phyloP scores from a whole-genome alignment of 2,329 filamentous ascomycete genomes.

The Colletotrichum sp. region DNA sequence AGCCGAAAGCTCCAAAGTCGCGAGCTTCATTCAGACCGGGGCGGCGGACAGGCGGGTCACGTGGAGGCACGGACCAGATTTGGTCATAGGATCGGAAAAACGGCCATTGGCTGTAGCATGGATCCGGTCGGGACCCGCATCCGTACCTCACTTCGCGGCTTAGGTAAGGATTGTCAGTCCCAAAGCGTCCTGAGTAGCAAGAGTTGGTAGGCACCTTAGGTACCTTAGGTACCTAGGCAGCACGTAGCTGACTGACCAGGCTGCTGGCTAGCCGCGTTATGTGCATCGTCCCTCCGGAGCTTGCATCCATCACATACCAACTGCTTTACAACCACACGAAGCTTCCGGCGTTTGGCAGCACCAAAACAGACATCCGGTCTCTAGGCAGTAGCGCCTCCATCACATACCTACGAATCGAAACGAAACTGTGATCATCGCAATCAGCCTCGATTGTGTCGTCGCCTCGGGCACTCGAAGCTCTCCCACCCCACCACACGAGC shows the following conservation, averaged over 20 bases:
- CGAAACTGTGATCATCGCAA: background rate
- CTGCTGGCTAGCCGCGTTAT: conserved; percentile 44
- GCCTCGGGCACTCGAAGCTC: conserved; percentile 4
- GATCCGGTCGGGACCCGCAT: background rate
- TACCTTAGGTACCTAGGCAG: background rate
- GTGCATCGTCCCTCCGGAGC: conserved; percentile 17
- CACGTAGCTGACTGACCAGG: conserved; percentile 30
- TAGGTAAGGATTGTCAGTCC: background rate
- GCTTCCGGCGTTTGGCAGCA: background rate
- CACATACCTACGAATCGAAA: background rate
- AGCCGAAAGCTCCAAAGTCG: conserved; percentile 7
- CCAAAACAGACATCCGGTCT: background rate
- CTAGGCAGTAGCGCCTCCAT: background rate
- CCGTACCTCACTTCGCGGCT: background rate
- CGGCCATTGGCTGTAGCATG: background rate
- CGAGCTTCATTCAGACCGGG: conserved; percentile 15
- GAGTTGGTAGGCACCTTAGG: background rate
- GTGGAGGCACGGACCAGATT: conserved; percentile 1
- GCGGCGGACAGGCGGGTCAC: conserved; percentile 3
- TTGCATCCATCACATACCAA: conserved; percentile 6
- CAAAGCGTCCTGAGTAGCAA: background rate
- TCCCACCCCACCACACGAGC: background rate
- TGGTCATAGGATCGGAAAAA: conserved; percentile 19
- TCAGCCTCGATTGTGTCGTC: background rate
- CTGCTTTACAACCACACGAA: background rate